phyloP scores from a whole-genome alignment of 805 yeast genomes.

The Candida caryicola region DNA sequence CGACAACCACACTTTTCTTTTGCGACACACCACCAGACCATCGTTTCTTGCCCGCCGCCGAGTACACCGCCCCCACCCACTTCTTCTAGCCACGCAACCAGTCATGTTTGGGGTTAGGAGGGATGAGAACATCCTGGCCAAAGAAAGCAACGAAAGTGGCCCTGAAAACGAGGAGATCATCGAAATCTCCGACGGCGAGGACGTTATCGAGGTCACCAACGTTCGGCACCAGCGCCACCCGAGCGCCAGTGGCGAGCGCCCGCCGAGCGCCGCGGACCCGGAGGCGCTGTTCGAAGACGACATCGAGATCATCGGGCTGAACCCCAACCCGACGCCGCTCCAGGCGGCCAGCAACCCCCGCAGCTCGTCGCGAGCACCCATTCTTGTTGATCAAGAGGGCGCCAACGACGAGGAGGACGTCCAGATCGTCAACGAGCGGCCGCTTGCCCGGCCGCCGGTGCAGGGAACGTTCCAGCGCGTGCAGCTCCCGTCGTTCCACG shows the following conservation, averaged over 20 bases:
- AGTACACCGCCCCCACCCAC: no score
- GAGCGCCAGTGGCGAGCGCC: not conserved
- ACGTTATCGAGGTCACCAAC: slow-evolving; percentile 2
- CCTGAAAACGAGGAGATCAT: not conserved
- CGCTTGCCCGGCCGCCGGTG: slow-evolving; percentile 9
- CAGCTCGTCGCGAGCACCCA: not conserved
- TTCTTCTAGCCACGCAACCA: not conserved
- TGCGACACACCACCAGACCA: no score
- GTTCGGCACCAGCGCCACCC: not conserved
- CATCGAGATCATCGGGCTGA: slow-evolving; percentile 7
- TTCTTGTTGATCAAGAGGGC: not conserved
- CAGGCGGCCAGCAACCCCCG: not conserved
- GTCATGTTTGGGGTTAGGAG: not conserved
- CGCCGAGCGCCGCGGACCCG: not conserved
- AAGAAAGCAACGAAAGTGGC: not conserved
- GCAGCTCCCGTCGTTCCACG: not conserved
- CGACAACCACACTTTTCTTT: not conserved
- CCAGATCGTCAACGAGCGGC: slow-evolving; percentile 22
- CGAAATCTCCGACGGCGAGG: slow-evolving; percentile 8
- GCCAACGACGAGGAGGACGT: slow-evolving; percentile 17
- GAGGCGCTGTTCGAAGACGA: slow-evolving; percentile 4
- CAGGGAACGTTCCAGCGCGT: not conserved
- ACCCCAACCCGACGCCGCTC: slow-evolving; percentile 7
- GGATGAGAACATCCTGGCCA: not conserved
- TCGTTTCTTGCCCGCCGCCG: no score